Evolutionary conservation across 1,284 basidiomycete species (phyloP).

Genomic region (Athelia psychrophila): DNA sequence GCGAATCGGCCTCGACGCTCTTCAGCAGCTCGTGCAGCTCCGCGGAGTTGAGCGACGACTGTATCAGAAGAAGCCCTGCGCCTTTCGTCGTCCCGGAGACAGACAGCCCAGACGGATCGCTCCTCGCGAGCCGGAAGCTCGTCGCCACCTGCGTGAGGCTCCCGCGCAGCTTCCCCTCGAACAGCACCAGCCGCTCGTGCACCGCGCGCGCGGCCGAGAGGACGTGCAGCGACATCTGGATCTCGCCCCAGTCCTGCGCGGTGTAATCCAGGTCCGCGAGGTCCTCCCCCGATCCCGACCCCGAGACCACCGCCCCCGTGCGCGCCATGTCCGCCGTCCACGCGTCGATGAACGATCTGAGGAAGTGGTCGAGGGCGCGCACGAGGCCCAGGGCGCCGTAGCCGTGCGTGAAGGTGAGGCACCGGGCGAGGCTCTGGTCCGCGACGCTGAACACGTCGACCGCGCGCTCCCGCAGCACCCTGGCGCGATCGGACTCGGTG

Average conservation of each 20-base stretch:
- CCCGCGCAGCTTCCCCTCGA: slow-evolving; percentile 67
- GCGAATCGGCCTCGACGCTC: slow-evolving; percentile 41
- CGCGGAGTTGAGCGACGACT: slow-evolving; percentile 79
- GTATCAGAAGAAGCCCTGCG: slow-evolving; percentile 70
- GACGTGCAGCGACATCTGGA: slow-evolving; percentile 81
- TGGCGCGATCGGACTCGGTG: slow-evolving; percentile 52
- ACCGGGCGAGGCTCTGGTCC: slow-evolving; percentile 77
- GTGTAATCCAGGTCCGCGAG: slow-evolving; percentile 83
- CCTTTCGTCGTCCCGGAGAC: slow-evolving; percentile 67
- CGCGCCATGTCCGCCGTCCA: slow-evolving; percentile 55
- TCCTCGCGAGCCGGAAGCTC: slow-evolving; percentile 52
- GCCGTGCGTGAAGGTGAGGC: slow-evolving; percentile 81
- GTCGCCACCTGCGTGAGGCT: slow-evolving; percentile 58
- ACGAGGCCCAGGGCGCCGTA: slow-evolving; percentile 77
- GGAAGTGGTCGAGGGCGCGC: slow-evolving; percentile 67
- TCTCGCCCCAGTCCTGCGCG: slow-evolving; percentile 81
- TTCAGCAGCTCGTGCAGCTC: slow-evolving; percentile 71
- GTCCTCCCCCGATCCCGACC: slow-evolving; percentile 48
- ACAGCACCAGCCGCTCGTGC: slow-evolving; percentile 59
- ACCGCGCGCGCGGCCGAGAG: slow-evolving; percentile 75
- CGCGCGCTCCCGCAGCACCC: slow-evolving; percentile 67
- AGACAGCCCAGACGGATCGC: slow-evolving; percentile 51
- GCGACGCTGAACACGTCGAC: slow-evolving; percentile 73
- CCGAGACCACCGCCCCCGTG: slow-evolving; percentile 28
- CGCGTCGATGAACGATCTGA: slow-evolving; percentile 64